A percentile compares a stretch with the other conserved stretches of the same genome.
Conservation (phyloP, 2,329 filamentous ascomycete genomes). For the Zalaria sp. region DNA sequence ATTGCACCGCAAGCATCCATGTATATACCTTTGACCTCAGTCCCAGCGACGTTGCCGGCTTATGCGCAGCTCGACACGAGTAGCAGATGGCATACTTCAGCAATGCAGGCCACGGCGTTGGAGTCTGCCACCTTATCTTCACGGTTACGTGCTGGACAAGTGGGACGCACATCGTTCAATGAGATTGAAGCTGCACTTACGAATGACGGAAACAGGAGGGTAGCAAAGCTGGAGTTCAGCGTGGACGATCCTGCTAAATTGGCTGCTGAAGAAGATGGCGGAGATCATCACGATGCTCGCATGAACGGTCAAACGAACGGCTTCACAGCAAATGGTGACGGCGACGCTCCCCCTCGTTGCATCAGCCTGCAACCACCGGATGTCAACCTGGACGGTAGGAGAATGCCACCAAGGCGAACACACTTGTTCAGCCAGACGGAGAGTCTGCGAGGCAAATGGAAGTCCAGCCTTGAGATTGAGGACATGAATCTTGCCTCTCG, state of each 20-base stretch:
- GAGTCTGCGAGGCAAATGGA: conserved; percentile 25
- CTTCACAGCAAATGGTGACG: conserved; percentile 3
- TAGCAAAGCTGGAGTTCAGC: conserved; percentile 61
- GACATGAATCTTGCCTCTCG: conserved; percentile 15
- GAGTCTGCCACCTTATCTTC: conserved; percentile 70
- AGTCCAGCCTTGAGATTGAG: conserved; percentile 14
- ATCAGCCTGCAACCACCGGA: conserved; percentile 1
- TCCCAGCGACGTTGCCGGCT: conserved; percentile 40
- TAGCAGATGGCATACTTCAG: conserved; percentile 70
- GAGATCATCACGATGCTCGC: conserved; percentile 14
- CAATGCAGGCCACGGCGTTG: conserved; percentile 58
- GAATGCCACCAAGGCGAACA: conserved; percentile 6
- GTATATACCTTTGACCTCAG: conserved; percentile 59
- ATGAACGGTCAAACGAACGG: conserved; percentile 17
- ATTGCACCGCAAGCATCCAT: conserved; percentile 60
- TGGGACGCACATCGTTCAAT: conserved; percentile 39
- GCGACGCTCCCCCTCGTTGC: background rate
- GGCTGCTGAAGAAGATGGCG: conserved; percentile 12
- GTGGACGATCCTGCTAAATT: conserved; percentile 29
- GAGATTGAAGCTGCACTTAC: conserved; percentile 55
- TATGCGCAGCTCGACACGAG: conserved; percentile 44
- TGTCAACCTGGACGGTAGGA: conserved; percentile 13
- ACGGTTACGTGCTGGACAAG: conserved; percentile 40
- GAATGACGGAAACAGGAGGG: conserved; percentile 61
- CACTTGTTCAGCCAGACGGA: conserved; percentile 28